A percentile compares a stretch with the other conserved stretches of the same genome.
These are phyloP conservation scores for Metschnikowia rubicola DNA, from an alignment of 805 yeast species.

Conservation along the genomic window DNA sequence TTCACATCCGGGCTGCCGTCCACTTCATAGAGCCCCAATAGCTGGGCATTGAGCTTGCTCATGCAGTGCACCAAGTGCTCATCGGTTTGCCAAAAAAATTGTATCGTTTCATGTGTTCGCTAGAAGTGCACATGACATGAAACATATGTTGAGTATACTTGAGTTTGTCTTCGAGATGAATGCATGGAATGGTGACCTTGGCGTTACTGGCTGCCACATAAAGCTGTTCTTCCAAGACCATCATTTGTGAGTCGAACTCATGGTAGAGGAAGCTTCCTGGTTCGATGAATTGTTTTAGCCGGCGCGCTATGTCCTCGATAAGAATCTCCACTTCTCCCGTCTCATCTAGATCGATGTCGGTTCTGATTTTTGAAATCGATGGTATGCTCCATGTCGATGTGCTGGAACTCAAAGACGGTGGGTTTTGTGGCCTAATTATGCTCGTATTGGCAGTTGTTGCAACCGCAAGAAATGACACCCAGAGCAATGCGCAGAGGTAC, in stretches of 20 bases:
- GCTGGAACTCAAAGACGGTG: too few species aligned
- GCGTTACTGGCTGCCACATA: too few species aligned
- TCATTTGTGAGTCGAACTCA: too few species aligned
- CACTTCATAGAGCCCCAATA: not conserved
- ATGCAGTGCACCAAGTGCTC: not conserved
- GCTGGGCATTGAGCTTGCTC: not conserved
- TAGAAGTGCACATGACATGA: not conserved
- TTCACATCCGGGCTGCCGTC: not conserved
- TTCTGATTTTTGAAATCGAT: not conserved
- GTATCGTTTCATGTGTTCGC: not conserved
- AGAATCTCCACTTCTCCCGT: not conserved
- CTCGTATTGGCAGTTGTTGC: too few species aligned
- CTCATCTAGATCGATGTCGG: not conserved
- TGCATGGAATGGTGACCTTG: not conserved
- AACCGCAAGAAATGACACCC: too few species aligned
- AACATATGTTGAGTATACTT: not conserved
- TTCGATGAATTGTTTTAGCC: not conserved
- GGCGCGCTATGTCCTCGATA: not conserved
- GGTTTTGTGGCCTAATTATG: too few species aligned
- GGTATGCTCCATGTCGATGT: too few species aligned
- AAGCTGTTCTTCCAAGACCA: too few species aligned
- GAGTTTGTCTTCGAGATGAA: not conserved
- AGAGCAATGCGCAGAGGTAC: too few species aligned
- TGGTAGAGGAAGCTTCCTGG: too few species aligned
- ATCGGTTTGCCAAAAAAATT: not conserved